Evolutionary conservation across 306 rosid species (phyloP).

Genomic region (Ochetophila trinervis): DNA sequence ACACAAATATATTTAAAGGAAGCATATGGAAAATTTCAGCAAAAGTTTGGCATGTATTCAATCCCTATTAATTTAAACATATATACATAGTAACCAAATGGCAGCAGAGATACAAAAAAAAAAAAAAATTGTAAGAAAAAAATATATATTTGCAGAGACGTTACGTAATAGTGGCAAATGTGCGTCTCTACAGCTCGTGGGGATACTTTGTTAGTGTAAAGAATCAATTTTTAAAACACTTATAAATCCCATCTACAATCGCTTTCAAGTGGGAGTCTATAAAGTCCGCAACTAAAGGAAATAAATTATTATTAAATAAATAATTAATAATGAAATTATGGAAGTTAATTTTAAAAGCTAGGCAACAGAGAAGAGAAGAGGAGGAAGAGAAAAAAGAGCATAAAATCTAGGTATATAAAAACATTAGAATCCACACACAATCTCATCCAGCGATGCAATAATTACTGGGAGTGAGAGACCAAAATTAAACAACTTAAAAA

Average conservation of each 20-base stretch:
- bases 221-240: conserved; percentile 34
- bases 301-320: conserved; percentile 12
- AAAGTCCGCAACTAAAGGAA: conserved; percentile 38
- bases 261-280: conserved; percentile 64
- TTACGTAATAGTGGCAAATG: conserved; percentile 13
- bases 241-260: conserved; percentile 57
- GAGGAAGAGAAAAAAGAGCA: conserved; percentile 42
- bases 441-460: conserved; percentile 99
- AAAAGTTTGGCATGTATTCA: conserved; percentile 11
- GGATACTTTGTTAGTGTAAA: not conserved
- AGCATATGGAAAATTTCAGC: not conserved
- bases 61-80: not conserved
- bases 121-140: not conserved
- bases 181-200: conserved; percentile 20
- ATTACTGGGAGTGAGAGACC: conserved; percentile 45
- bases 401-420: conserved; percentile 76
- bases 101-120: too few relatives aligned
- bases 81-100: not conserved
- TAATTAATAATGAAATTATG: conserved; percentile 22
- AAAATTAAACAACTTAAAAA: conserved; percentile 47
- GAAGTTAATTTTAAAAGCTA: conserved; percentile 34
- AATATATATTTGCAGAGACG: not conserved
- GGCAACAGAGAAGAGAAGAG: conserved; percentile 31
- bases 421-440: conserved; percentile 71
- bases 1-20: not conserved